Conservation (phyloP, 2,329 filamentous ascomycete genomes). For the Paracoccidioides brasiliensis region DNA sequence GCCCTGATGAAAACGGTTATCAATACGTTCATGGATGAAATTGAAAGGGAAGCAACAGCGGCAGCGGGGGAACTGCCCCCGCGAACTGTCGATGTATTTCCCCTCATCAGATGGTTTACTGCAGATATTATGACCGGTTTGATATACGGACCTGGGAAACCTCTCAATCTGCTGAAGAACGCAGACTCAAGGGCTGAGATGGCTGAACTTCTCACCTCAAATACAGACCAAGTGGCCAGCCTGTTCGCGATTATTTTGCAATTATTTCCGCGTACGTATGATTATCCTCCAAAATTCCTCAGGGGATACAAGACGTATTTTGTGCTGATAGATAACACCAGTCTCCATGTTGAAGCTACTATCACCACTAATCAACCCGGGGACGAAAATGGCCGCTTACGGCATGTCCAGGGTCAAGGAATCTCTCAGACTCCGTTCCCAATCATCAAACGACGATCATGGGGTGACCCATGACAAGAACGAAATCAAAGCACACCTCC, state of each 20-base stretch:
- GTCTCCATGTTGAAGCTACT: not conserved
- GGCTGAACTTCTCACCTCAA: conserved; percentile 4
- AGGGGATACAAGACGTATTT: not conserved
- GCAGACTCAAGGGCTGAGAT: conserved; percentile 7
- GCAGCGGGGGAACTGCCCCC: not conserved
- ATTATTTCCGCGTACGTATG: conserved; percentile 10
- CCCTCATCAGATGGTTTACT: conserved; percentile 10
- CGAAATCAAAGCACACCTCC: conserved; percentile 5
- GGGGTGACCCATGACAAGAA: not conserved
- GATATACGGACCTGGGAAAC: conserved; percentile 6
- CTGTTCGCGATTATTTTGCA: conserved; percentile 3
- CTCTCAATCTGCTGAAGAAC: conserved; percentile 7
- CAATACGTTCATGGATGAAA: conserved; percentile 6
- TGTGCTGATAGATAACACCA: not conserved
- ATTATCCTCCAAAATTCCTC: not conserved
- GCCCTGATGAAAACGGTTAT: conserved; percentile 6
- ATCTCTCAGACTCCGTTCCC: not conserved
- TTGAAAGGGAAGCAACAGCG: conserved; percentile 6
- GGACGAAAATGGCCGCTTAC: conserved; percentile 5
- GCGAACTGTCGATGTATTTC: conserved; percentile 8
- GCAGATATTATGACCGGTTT: conserved; percentile 11
- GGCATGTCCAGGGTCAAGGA: conserved; percentile 9
- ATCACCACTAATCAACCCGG: not conserved
- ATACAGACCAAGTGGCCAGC: not conserved
- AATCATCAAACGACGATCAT: not conserved